Evolutionary conservation across 1,139 yeast genomes (phyloP), one percentile per base, ranked within the genome.

Genomic region (Geotrichum fermentans): DNA sequence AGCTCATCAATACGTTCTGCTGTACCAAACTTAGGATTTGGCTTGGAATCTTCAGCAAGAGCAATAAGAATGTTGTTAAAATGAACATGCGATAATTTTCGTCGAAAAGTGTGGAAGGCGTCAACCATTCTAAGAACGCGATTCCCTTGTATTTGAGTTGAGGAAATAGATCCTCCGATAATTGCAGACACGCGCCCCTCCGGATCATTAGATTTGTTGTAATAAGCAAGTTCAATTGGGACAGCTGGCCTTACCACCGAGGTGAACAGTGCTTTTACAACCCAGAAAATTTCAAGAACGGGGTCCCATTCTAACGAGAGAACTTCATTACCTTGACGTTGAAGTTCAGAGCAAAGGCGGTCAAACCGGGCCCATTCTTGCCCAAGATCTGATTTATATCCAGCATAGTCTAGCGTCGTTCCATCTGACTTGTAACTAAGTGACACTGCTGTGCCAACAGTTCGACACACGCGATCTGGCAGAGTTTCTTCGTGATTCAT

Each of bases 271-370:
- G 62, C 56, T 46, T 58, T 60, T 32, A 56, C 42, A 4, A 58
- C 49, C 45, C 54, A 55, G 13, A 56, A 42, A 2, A 49, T 37
- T 29, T 52, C 55, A 3, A 46, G 43, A 14, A 37, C 42, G 4
- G 55, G 45, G 44, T 56, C 60, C 50, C 57, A 56, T 16, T 65
- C 67, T n/a, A 78, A 54, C 1, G 74, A 66, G 22, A 79, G 62
- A 0, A 82, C 73, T 59, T 85, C 92, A 52, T 74, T 74, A 36
- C 79, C 72, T 46, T 74, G 73, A 47, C 75, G 80, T 52, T 74
- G 75, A 50, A 84, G 73, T 58, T 87, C 95, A 51, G 77, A 79
- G 61, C 90, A 82, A 30, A 83, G 67, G 2, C 82, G 72, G 51
- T 77, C 78, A 49, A 84, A 74, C 55, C 79, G 76, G 44, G 73